Percentiles rank a stretch among this genome's conserved stretches.
Evolutionary conservation across 2,329 filamentous ascomycete species (phyloP).

Genomic region (Aspergillus sp.): DNA sequence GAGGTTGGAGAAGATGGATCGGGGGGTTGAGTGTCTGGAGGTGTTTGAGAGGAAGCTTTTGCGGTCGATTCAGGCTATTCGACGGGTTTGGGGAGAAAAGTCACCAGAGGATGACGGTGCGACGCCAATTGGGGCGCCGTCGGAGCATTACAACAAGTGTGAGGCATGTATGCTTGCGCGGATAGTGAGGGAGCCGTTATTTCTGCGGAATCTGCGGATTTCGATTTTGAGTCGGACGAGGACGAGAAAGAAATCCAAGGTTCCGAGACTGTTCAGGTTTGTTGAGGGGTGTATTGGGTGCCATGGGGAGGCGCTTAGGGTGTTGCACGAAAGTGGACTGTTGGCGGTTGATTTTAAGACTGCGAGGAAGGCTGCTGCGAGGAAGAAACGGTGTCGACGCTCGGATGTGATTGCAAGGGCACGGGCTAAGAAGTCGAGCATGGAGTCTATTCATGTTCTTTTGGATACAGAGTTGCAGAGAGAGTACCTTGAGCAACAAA

Average conservation of each 20-base stretch:
- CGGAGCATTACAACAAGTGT: constrained; percentile 28
- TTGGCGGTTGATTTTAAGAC: constrained; percentile 10
- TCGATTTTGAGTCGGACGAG: constrained; percentile 25
- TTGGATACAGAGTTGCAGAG: not conserved
- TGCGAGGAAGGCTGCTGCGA: constrained; percentile 12
- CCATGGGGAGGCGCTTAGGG: constrained; percentile 6
- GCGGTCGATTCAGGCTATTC: constrained; percentile 17
- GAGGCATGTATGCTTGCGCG: constrained; percentile 33
- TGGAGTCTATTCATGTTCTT: not conserved
- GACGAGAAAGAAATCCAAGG: constrained; percentile 14
- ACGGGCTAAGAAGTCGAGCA: not conserved
- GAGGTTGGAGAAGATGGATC: constrained; percentile 14
- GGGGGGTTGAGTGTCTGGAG: constrained; percentile 10
- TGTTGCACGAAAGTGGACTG: constrained; percentile 11
- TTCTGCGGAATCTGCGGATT: constrained; percentile 24
- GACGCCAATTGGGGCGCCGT: constrained; percentile 9
- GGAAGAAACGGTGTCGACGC: constrained; percentile 3
- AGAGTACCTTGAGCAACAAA: not conserved
- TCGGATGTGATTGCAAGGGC: not conserved
- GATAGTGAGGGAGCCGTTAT: constrained; percentile 18
- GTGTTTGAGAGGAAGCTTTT: constrained; percentile 11
- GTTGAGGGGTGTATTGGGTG: constrained; percentile 23
- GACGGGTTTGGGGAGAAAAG: constrained; percentile 25
- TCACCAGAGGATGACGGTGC: not conserved
- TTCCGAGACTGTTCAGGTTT: constrained; percentile 22